Percentiles rank a stretch among this genome's conserved stretches.
phyloP scores from a whole-genome alignment of 2,329 filamentous ascomycete species.

The Remersonia thermophila region DNA sequence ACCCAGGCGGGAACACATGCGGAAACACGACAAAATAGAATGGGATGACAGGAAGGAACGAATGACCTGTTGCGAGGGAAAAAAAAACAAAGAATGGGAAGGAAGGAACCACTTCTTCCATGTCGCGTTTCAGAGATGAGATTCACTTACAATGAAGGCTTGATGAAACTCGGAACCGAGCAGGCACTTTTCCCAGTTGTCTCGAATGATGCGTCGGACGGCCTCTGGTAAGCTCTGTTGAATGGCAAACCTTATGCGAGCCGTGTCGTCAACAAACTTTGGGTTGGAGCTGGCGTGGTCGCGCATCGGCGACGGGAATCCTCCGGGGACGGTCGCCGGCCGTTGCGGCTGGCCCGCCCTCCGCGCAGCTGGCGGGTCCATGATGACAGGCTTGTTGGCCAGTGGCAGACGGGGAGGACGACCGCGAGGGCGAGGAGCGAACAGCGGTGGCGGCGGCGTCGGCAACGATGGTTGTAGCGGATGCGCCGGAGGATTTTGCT shows the following conservation, averaged over 20 bases:
- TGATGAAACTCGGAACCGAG: slow-evolving; percentile 40
- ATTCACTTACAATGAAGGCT: slow-evolving; percentile 41
- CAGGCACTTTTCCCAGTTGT: slow-evolving; percentile 38
- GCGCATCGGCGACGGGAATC: slow-evolving; percentile 25
- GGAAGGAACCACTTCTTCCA: no score
- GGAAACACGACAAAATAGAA: no score
- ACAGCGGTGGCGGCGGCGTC: no score
- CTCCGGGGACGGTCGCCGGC: slow-evolving; percentile 4
- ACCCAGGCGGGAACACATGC: no score
- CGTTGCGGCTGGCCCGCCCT: slow-evolving; percentile 7
- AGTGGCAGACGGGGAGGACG: slow-evolving; percentile 2
- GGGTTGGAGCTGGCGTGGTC: slow-evolving; percentile 20
- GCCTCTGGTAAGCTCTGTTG: slow-evolving; percentile 29
- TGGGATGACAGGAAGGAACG: no score
- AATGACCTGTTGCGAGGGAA: no score
- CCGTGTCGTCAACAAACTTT: slow-evolving; percentile 29
- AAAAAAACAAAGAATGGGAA: no score
- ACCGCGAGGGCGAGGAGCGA: not conserved
- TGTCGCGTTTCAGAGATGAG: no score
- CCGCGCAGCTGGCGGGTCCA: slow-evolving; percentile 19
- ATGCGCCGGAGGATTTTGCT: no score
- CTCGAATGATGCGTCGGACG: slow-evolving; percentile 37
- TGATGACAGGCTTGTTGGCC: slow-evolving; percentile 17
- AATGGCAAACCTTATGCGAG: slow-evolving; percentile 28
- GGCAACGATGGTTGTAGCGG: no score